phyloP scores from a whole-genome alignment of 768 basidiomycete genomes.

The Phylloporus arenicola region DNA sequence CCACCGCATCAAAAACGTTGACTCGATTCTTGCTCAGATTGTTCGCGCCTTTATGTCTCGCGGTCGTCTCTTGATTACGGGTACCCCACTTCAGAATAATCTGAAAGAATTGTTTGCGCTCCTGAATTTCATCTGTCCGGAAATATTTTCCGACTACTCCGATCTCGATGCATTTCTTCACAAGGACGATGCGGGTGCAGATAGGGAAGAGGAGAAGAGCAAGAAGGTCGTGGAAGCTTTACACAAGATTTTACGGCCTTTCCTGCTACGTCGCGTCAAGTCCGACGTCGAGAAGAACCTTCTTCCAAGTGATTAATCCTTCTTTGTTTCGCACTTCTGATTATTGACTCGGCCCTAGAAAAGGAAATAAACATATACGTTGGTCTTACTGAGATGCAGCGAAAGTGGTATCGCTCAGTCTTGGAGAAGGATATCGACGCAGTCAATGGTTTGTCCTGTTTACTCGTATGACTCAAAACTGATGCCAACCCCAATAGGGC shows the following conservation, averaged over 20 bases:
- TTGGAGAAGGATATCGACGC: slow-evolving; percentile 98
- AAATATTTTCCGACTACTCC: slow-evolving; percentile 86
- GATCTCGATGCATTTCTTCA: slow-evolving; percentile 94
- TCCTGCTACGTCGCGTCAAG: slow-evolving; percentile 91
- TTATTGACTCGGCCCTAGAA: slow-evolving; percentile 41
- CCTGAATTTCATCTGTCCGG: slow-evolving; percentile 94
- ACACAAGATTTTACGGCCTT: slow-evolving; percentile 94
- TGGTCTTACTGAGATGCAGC: slow-evolving; percentile 94
- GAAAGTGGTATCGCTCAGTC: slow-evolving; percentile 95
- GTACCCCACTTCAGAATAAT: slow-evolving; percentile 95
- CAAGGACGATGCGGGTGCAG: slow-evolving; percentile 66
- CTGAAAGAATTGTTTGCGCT: slow-evolving; percentile 91
- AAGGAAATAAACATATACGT: slow-evolving; percentile 99
- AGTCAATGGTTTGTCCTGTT: slow-evolving; percentile 67
- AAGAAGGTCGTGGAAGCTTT: slow-evolving; percentile 94
- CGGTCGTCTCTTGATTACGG: slow-evolving; percentile 90
- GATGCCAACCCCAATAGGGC: slow-evolving; percentile 39
- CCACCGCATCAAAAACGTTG: slow-evolving; percentile 98
- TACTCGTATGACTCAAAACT: neutral
- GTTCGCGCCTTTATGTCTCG: slow-evolving; percentile 86
- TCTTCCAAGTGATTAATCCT: slow-evolving; percentile 62
- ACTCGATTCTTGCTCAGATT: slow-evolving; percentile 92
- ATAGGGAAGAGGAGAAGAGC: slow-evolving; percentile 76
- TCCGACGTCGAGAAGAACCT: slow-evolving; percentile 95
- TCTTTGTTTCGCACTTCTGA: neutral